Evolutionary conservation across 176 grass and related monocot species (phyloP), one percentile per base, ranked within the genome.

Genomic region (Avena insularis): DNA sequence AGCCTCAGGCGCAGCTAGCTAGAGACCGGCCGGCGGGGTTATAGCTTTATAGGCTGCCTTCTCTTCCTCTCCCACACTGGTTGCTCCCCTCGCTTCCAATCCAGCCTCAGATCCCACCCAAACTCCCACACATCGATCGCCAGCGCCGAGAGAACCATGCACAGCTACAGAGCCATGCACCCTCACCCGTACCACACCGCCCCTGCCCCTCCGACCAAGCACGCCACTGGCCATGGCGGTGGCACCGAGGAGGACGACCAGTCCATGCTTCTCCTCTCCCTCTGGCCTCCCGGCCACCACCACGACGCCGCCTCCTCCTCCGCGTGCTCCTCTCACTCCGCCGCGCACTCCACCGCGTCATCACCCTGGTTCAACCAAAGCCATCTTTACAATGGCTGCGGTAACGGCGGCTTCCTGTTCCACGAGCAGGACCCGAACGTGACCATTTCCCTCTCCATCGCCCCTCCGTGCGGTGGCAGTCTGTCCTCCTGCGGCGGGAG

Each of bases 191-290:
- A 88, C 36, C 74, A 86, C 84, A 1, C 84, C 49, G 13, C 79
- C 27, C 16, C 75, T n/a, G 53, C 69, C 29, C 36, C 77, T 7
- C 58, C 88, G 60, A 36, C 11, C 45, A 93, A 91, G 83, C 74
- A 84, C 54, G 77, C 82, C 49, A 16, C 27, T 14, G 78, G 79
- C 36, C 25, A 87, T 20, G 58, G 65, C 80, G 62, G n/a, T 31
- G 80, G 35, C 61, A 40, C n/a, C 58, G 86, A 84, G 17, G 64
- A 90, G 17, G 86, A 90, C 29, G 86, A 94, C 53, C 90, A 92
- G 79, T 90, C 92, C 81, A 92, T 97, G 90, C 92, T 97, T 15
- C 88, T 90, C 51, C 95, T 97, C 90, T 92, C 95, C 59, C 95
- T 97, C 60, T 88, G 90, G 88, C 95, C 95, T 11, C 92, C 95